phyloP scores from a whole-genome alignment of 2,329 filamentous ascomycete species.

The Fusarium keratoplasticum region DNA sequence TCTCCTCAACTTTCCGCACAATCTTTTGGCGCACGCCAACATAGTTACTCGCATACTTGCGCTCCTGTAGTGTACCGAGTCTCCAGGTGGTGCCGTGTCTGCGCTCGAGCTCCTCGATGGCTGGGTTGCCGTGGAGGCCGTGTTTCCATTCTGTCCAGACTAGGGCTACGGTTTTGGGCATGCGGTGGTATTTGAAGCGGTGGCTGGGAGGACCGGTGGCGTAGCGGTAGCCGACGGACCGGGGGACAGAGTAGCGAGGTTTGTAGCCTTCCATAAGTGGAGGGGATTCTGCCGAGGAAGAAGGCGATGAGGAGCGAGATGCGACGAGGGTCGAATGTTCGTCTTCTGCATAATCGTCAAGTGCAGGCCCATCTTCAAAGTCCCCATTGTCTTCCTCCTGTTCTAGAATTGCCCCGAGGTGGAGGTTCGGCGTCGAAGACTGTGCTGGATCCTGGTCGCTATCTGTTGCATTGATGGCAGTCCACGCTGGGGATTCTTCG shows the following conservation, averaged over 20 bases:
- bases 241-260: constrained; percentile 34
- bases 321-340: neutral
- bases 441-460: neutral
- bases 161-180: constrained; percentile 36
- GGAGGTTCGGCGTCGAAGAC: too few species aligned
- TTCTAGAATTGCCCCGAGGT: neutral
- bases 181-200: constrained; percentile 39
- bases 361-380: neutral
- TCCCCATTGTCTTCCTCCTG: neutral
- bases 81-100: constrained; percentile 39
- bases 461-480: neutral
- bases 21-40: constrained; percentile 40
- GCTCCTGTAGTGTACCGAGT: constrained; percentile 20
- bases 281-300: neutral
- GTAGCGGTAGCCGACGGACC: constrained; percentile 28
- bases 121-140: constrained; percentile 33
- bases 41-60: constrained; percentile 45
- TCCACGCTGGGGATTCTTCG: too few species aligned
- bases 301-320: neutral
- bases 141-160: constrained; percentile 43
- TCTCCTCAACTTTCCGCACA: constrained; percentile 31
- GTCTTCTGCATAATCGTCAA: constrained; percentile 1
- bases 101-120: constrained; percentile 38
- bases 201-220: constrained; percentile 24
- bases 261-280: neutral